Conservation (phyloP, 257 asterid genomes). For the Knoxia roxburghii region DNA sequence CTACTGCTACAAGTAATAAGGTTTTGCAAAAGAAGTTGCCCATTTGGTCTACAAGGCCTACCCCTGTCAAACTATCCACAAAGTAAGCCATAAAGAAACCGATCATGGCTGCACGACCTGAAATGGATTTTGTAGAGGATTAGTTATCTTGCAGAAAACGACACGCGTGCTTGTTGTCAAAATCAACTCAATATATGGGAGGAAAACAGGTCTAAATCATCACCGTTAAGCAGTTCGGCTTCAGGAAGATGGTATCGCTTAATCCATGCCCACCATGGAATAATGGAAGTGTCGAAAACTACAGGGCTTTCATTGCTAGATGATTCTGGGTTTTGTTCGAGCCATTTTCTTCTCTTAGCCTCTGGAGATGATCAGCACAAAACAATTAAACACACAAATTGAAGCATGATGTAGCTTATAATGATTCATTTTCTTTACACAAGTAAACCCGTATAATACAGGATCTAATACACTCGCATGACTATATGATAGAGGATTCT, state of each 20-base stretch:
- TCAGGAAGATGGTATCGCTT: conserved; percentile 96
- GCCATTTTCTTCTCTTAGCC: conserved; percentile 93
- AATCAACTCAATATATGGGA: background rate
- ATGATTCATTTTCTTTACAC: background rate
- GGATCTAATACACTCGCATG: too few relatives aligned
- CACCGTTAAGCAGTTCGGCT: conserved; percentile 93
- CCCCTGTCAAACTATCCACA: conserved; percentile 85
- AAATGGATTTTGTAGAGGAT: conserved; percentile 15
- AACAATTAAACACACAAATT: background rate
- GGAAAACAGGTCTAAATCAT: conserved; percentile 10
- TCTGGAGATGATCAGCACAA: conserved; percentile 39
- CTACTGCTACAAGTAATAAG: conserved; percentile 64
- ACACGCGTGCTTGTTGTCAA: background rate
- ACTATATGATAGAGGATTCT: background rate
- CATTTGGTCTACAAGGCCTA: conserved; percentile 94
- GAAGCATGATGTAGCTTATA: background rate
- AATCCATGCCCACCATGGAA: conserved; percentile 99
- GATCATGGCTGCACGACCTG: conserved; percentile 98
- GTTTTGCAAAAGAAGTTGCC: conserved; percentile 92
- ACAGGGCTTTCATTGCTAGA: conserved; percentile 75
- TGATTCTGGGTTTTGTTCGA: conserved; percentile 70
- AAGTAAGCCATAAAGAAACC: conserved; percentile 98
- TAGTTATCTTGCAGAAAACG: conserved; percentile 5
- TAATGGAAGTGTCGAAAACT: conserved; percentile 68
- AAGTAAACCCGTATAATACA: background rate